Evolutionary conservation across 2,329 filamentous ascomycete genomes (phyloP), one percentile per base, ranked within the genome.

Genomic region (Cryphonectria radicalis): DNA sequence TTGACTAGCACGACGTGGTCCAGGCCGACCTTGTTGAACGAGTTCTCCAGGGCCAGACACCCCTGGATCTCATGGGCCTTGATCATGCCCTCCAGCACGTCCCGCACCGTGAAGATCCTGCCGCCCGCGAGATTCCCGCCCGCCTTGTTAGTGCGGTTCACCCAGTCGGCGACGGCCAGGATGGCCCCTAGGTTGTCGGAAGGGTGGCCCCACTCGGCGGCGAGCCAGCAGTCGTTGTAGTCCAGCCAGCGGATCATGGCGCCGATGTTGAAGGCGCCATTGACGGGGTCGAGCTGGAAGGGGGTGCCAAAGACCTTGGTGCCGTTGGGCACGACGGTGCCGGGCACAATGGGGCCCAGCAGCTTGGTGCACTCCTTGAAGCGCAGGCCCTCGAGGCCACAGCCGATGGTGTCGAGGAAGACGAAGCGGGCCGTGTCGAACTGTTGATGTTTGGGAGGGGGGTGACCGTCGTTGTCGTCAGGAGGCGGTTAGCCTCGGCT

Each of bases 221-320:
- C 96, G 75, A 98, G 88, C 96, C 95, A 99, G 90, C 96, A 98
- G 89, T 99, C 96, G 83, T 99, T 99, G 89, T 98, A 99, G 86
- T 99, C 96, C 78, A 99, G 90, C 96, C 96, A 99, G 80, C 96
- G 90, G 85, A 99, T 97, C 92, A 97, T 97, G 78, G 96, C 93
- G 78, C 96, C 96, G 78, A 99, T 98, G 88, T 98, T 98, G 90
- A 99, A 98, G 75, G 96, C 96, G 74, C 92, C 96, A 78, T 95
- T 95, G 80, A 98, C 91, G 55, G 96, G 96, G 81, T 98, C 96
- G 77, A 99, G 91, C 84, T 97, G 92, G 85, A 95, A 98, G 76
- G 92, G 90, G 43, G 96, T 98, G 75, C 96, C 96, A 57, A 93
- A 93, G 62, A 99, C 93, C 80, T 91, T 93, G 78, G 94, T 92